Base-by-base conservation (phyloP, 192 early-diverging fungal genomes). In the Coemansia sp. region DNA sequence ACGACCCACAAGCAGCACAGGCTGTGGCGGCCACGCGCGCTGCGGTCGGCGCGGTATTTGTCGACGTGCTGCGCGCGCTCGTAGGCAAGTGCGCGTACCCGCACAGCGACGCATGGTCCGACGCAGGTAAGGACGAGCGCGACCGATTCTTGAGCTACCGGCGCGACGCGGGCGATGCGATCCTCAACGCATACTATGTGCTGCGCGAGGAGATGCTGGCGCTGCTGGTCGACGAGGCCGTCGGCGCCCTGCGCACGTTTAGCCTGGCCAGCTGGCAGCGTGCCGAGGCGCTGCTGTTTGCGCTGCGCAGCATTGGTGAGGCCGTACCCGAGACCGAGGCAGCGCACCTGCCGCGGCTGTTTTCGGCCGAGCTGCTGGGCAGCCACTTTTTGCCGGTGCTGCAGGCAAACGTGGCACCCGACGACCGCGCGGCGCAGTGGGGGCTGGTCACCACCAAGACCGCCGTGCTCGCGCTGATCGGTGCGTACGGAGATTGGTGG, bases 151-250 rank as follows among this genome's bases (percentile, higher is more conserved):
- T 50, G 17, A 71, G 65, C 26, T 87, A 82, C 52, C 79, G 86
- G 22, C 80, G 86, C 25, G 86, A 90, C 57, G 72, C 84, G n/a
- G 85, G 83, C 7, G 88, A 90, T 42, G 83, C 85, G 5, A 72
- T 90, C 32, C 76, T 86, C 27, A 84, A 80, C 50, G 64, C 79
- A 5, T 90, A 88, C 58, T 82, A 82, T 55, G 79, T 85, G 11
- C 67, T 88, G 19, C 78, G 80, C 24, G 59, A 67, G 18, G 70
- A 79, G 23, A 79, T 87, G 66, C 54, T 87, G 32, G 44, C 64
- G 1, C 55, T 64, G 29, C 55, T 85, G 9, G 59, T 77, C 1
- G 64, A 64, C 32, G 57, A 67, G 33, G 44, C 47, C 14, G 19
- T 47, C 8, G 29, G 25, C 33, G 46, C 22, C 30, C 61, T 64